phyloP scores from a whole-genome alignment of 148 eudicot genomes.

The Silene uniflora region DNA sequence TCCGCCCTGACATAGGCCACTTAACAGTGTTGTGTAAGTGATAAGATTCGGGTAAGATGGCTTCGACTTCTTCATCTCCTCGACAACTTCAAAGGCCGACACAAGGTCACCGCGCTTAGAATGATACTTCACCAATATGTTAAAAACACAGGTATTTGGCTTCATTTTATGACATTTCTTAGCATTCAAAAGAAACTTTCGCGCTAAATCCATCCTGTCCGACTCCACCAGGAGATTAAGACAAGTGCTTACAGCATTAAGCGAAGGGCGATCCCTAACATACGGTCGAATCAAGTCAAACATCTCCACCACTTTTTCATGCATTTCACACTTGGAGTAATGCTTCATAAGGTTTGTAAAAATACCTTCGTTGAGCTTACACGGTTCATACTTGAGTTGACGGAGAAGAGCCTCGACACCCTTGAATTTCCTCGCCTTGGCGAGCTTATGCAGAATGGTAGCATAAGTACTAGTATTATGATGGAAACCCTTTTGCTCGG shows the following conservation, averaged over 20 bases:
- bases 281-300: constrained; percentile 53
- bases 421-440: constrained; percentile 52
- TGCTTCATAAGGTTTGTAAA: constrained; percentile 83
- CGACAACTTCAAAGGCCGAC: constrained; percentile 70
- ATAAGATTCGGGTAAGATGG: constrained; percentile 73
- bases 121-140: constrained; percentile 85
- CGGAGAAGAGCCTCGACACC: constrained; percentile 66
- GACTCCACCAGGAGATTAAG: constrained; percentile 83
- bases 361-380: constrained; percentile 76
- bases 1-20: constrained; percentile 61
- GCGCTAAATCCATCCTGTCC: constrained; percentile 60
- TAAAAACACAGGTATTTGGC: constrained; percentile 91
- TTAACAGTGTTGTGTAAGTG: constrained; percentile 82
- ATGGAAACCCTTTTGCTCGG: constrained; percentile 72
- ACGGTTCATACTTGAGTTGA: constrained; percentile 81
- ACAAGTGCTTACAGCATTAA: constrained; percentile 82
- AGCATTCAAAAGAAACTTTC: constrained; percentile 45
- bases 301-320: constrained; percentile 73
- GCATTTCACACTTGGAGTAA: constrained; percentile 60
- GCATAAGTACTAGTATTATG: constrained; percentile 82
- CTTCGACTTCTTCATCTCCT: constrained; percentile 74
- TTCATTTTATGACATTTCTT: constrained; percentile 47
- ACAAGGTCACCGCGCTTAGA: constrained; percentile 70
- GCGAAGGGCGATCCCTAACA: constrained; percentile 75
- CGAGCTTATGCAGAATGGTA: constrained; percentile 67